These are phyloP conservation scores for Pulveroboletus sp. DNA, from an alignment of 768 basidiomycete genomes.

Conservation along the genomic window DNA sequence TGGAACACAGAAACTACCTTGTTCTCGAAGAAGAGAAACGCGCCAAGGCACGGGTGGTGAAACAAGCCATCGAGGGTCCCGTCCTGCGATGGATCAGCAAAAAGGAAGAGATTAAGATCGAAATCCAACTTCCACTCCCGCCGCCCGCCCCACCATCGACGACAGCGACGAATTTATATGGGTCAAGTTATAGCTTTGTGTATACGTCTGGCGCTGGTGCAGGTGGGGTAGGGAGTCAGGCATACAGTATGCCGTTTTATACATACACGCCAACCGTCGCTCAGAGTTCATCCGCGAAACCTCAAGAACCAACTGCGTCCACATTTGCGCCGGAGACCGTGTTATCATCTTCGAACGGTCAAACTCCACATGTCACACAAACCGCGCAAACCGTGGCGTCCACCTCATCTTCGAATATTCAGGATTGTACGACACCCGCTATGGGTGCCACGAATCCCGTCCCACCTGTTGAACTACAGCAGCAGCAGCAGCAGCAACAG, in stretches of 20 bases:
- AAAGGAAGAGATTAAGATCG: conserved; percentile 52
- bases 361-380: not conserved
- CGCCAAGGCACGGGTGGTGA: conserved; percentile 55
- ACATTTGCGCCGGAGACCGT: not conserved
- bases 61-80: conserved; percentile 60
- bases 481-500: conserved; percentile 1
- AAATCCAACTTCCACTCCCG: conserved; percentile 17
- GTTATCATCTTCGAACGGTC: not conserved
- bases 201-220: conserved; percentile 10
- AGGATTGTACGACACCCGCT: not conserved
- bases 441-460: not conserved
- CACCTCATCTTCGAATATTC: not conserved
- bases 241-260: conserved; percentile 28
- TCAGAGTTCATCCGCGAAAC: conserved; percentile 10
- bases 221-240: conserved; percentile 13
- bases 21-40: conserved; percentile 79
- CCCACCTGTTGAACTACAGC: not conserved
- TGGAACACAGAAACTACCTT: conserved; percentile 75
- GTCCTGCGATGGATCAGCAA: conserved; percentile 69
- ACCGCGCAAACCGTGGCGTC: not conserved
- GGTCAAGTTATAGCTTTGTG: conserved; percentile 20
- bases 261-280: conserved; percentile 17
- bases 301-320: not conserved
- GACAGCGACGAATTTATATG: conserved; percentile 13
- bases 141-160: conserved; percentile 28